A percentile compares a stretch with the other conserved stretches of the same genome.
Evolutionary conservation across 148 eudicot species (phyloP).

Genomic region (Euryodendron excelsum): DNA sequence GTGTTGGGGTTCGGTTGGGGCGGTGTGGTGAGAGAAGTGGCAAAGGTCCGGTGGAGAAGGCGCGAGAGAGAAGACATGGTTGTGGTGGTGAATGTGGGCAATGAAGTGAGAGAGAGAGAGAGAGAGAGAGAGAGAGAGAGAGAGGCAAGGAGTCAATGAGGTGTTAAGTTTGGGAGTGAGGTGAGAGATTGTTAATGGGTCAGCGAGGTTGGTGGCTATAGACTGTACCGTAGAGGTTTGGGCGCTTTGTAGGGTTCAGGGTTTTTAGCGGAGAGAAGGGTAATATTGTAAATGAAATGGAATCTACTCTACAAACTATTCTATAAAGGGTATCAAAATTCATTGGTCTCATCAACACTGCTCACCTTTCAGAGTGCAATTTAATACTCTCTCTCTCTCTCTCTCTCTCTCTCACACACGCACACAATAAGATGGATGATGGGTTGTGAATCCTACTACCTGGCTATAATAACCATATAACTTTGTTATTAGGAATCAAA

Average conservation of each 20-base stretch:
- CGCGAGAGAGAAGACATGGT: slow-evolving; percentile 32
- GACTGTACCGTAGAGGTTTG: neutral
- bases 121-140: neutral
- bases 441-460: too few species aligned
- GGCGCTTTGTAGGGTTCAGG: neutral
- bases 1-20: slow-evolving; percentile 3
- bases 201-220: neutral
- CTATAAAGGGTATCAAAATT: too few species aligned
- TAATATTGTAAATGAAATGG: neutral
- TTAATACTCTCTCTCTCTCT: too few species aligned
- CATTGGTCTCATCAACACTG: too few species aligned
- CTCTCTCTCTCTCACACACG: too few species aligned
- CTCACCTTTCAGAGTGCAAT: too few species aligned
- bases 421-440: too few species aligned
- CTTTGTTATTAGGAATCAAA: too few species aligned
- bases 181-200: neutral
- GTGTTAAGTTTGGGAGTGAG: too few species aligned
- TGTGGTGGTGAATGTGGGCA: neutral
- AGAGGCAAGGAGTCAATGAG: neutral
- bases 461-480: too few species aligned
- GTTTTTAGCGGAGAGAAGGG: neutral
- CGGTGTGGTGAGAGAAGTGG: slow-evolving; percentile 13
- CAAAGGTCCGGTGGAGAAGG: slow-evolving; percentile 35
- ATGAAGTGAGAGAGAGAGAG: neutral
- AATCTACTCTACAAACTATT: too few species aligned